A percentile compares a stretch with the other conserved stretches of the same genome.
Conservation (phyloP, 1,139 yeast genomes). For the Yamadazyma spencermartinsiae region DNA sequence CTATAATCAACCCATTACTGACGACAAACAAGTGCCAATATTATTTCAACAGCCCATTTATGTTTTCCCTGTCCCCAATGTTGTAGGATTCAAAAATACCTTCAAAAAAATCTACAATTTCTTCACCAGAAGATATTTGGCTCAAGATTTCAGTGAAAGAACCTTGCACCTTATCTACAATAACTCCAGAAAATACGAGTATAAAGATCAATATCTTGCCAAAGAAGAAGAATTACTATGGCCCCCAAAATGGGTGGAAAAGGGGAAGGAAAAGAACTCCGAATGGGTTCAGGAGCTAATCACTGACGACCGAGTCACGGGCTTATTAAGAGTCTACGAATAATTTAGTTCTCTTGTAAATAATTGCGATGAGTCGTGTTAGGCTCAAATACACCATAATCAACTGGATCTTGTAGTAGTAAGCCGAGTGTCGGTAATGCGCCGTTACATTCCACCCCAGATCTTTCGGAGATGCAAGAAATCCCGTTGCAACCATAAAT, state of each 20-base stretch:
- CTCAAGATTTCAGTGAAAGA: slow-evolving; percentile 66
- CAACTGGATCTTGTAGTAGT: not conserved
- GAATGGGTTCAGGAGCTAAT: slow-evolving; percentile 86
- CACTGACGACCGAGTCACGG: slow-evolving; percentile 67
- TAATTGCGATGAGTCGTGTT: too few species aligned
- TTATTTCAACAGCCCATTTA: slow-evolving; percentile 74
- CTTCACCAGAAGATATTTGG: slow-evolving; percentile 69
- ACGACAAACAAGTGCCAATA: slow-evolving; percentile 50
- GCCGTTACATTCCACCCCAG: too few species aligned
- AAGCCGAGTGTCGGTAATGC: too few species aligned
- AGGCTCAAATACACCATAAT: not conserved
- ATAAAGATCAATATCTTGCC: slow-evolving; percentile 55
- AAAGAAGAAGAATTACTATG: slow-evolving; percentile 81
- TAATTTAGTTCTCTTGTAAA: slow-evolving; percentile 5
- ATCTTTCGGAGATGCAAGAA: too few species aligned
- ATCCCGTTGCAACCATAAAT: too few species aligned
- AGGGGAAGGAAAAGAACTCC: slow-evolving; percentile 66
- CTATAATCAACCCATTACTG: slow-evolving; percentile 22
- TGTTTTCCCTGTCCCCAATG: slow-evolving; percentile 70
- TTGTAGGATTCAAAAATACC: slow-evolving; percentile 74
- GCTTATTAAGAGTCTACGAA: slow-evolving; percentile 56
- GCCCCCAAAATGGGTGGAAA: slow-evolving; percentile 84
- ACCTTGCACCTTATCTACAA: slow-evolving; percentile 63
- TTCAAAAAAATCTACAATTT: slow-evolving; percentile 78
- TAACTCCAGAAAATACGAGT: slow-evolving; percentile 54